phyloP scores from a whole-genome alignment of 305 asterid genomes.

The Plantago coronopus region DNA sequence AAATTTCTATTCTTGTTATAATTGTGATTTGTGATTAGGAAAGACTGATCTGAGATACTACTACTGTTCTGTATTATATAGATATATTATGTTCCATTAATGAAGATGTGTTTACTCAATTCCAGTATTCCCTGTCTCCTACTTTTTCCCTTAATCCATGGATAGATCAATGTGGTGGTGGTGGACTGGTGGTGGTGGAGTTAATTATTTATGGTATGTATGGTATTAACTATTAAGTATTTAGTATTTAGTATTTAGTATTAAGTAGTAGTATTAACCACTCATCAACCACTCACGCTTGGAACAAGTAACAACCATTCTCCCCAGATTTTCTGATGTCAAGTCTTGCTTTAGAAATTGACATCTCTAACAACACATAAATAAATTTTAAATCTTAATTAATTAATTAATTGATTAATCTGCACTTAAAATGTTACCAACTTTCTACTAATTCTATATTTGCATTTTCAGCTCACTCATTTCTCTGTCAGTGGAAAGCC shows the following conservation, averaged over 20 bases:
- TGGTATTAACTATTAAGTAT: no score
- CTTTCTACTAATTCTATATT: background rate
- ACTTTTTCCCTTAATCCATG: constrained; percentile 26
- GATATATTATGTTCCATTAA: constrained; percentile 21
- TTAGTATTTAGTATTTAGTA: no score
- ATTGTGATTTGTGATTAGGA: constrained; percentile 10
- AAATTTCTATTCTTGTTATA: constrained; percentile 10
- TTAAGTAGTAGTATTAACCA: no score
- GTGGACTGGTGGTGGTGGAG: no score
- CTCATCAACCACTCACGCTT: constrained; percentile 27
- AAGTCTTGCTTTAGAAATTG: constrained; percentile 27
- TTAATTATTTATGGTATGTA: no score
- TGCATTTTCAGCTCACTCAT: constrained; percentile 6
- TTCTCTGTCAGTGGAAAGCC: constrained; percentile 18
- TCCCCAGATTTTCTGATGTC: constrained; percentile 30
- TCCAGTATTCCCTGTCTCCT: constrained; percentile 18
- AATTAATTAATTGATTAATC: background rate
- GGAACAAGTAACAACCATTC: constrained; percentile 6
- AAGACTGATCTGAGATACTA: no score
- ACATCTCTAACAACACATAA: constrained; percentile 23
- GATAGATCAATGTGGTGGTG: no score
- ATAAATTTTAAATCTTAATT: no score
- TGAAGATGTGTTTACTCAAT: constrained; percentile 13
- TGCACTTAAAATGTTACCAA: constrained; percentile 1
- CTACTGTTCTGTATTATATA: no score